Evolutionary conservation across 2,329 filamentous ascomycete species (phyloP).

Genomic region (Alternaria incomplexa): DNA sequence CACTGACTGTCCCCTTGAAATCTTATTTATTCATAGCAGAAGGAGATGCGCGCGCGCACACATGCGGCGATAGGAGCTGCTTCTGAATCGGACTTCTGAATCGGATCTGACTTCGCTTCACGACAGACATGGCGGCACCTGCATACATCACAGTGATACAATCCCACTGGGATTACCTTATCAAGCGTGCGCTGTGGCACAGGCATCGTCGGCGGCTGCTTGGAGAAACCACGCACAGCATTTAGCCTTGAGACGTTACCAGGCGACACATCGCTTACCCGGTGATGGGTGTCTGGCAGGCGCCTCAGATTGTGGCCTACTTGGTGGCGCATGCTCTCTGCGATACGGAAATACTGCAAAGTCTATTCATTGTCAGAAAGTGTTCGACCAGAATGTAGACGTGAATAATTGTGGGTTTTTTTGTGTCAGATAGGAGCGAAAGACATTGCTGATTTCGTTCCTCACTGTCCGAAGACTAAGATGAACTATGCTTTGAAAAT

Average conservation of each 20-base stretch:
- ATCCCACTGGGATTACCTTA: constrained; percentile 1
- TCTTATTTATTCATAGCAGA: constrained; percentile 6
- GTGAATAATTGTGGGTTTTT: neutral
- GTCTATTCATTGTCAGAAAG: constrained; percentile 10
- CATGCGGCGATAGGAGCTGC: constrained; percentile 18
- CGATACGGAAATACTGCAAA: neutral
- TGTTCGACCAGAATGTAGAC: neutral
- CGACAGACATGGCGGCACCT: constrained; percentile 14
- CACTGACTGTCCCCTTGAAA: neutral
- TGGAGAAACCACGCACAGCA: constrained; percentile 9
- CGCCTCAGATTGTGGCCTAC: neutral
- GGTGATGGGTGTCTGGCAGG: constrained; percentile 15
- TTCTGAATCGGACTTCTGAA: constrained; percentile 7
- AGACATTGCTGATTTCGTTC: constrained; percentile 50
- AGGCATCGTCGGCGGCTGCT: constrained; percentile 20
- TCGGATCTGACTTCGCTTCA: constrained; percentile 22
- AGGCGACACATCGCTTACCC: neutral
- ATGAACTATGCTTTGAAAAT: constrained; percentile 53
- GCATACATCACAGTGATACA: constrained; percentile 22
- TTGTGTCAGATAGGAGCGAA: constrained; percentile 52
- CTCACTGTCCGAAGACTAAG: constrained; percentile 49
- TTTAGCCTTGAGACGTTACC: constrained; percentile 1
- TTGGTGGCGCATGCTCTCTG: neutral
- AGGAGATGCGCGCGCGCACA: constrained; percentile 10
- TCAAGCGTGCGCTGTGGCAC: constrained; percentile 17